These are phyloP conservation scores for Acanthamoeba sp. DNA, from an alignment of 208 protist species.

Conservation along the genomic window DNA sequence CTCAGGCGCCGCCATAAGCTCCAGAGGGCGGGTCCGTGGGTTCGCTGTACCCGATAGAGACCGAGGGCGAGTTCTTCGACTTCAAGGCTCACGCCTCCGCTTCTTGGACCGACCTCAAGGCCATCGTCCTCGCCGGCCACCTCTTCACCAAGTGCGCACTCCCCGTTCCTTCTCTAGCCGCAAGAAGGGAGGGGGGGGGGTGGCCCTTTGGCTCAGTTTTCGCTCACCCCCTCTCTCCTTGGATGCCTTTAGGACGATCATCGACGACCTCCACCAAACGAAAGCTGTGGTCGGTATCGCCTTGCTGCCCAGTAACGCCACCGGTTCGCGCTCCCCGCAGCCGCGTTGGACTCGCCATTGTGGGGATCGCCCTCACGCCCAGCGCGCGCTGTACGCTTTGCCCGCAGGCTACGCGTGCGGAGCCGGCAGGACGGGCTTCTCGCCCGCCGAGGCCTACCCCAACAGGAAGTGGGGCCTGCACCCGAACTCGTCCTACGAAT, in stretches of 20 bases:
- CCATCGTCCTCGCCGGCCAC: slow-evolving; percentile 30
- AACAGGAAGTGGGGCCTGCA: slow-evolving; percentile 60
- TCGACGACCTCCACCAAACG: slow-evolving; percentile 35
- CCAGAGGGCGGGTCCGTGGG: slow-evolving; percentile 24
- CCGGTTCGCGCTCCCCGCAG: background rate
- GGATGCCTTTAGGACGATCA: background rate
- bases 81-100: background rate
- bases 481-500: slow-evolving; percentile 25
- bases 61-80: slow-evolving; percentile 14
- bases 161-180: background rate
- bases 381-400: too few species aligned
- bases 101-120: slow-evolving; percentile 27
- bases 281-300: slow-evolving; percentile 11
- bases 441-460: slow-evolving; percentile 13
- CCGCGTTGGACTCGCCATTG: too few species aligned
- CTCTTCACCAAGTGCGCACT: slow-evolving; percentile 59
- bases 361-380: too few species aligned
- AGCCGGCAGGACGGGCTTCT: background rate
- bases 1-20: background rate
- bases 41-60: slow-evolving; percentile 5
- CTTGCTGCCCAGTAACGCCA: slow-evolving; percentile 27
- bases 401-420: background rate
- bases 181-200: too few species aligned
- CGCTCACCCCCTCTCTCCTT: background rate
- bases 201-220: background rate